Base-by-base conservation (phyloP, 371 early-diverging fungal genomes). In the Neoconidiobolus thromboides region DNA sequence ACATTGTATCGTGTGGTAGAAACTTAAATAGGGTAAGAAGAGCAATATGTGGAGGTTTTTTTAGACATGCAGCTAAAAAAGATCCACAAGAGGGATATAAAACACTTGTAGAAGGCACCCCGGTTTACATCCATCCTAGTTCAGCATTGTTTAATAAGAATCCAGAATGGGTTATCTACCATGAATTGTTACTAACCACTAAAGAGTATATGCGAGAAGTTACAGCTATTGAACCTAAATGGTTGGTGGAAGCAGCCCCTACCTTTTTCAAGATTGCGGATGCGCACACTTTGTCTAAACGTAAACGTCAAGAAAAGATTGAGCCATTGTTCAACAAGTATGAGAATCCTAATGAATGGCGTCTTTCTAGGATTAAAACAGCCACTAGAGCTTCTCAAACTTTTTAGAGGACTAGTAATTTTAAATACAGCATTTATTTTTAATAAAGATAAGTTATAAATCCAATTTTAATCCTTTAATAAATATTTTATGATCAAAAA, bases 41-140 rank as follows among this genome's bases (percentile, higher is more conserved):
- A 53, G 91, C 95, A 0, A 77, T 97, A 48, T 86, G 87, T 40
- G 89, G 87, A 36, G 96, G 96, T 2, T 92, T 83, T 68, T 97
- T 97, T 77, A 78, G 91, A 55, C 87, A 97, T 65, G 91, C 93
- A 0, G 96, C 98, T 51, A 93, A 94, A 67, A 93, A 92, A 64
- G 95, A 97, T 65, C 92, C 94, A 0, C 90, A 90, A 67, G 96
- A 94, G 72, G 94, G 95, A 3, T 97, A 97, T 71, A 94, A 94
- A 71, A 96, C 96, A 4, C 72, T 96, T 14, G 76, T 91, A 2
- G 96, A 96, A 72, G 93, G 94, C 0, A 94, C 62, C 26, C 26
- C 26, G 26, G 26, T 26, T 26, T 26, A 26, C 26, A 26, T 26
- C 26, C 26, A 26, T 99, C 98, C 96, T 55, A 82, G 83, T 12